These are phyloP conservation scores for Polychaeton citri DNA, from an alignment of 2,329 filamentous ascomycete genomes.

Conservation along the genomic window DNA sequence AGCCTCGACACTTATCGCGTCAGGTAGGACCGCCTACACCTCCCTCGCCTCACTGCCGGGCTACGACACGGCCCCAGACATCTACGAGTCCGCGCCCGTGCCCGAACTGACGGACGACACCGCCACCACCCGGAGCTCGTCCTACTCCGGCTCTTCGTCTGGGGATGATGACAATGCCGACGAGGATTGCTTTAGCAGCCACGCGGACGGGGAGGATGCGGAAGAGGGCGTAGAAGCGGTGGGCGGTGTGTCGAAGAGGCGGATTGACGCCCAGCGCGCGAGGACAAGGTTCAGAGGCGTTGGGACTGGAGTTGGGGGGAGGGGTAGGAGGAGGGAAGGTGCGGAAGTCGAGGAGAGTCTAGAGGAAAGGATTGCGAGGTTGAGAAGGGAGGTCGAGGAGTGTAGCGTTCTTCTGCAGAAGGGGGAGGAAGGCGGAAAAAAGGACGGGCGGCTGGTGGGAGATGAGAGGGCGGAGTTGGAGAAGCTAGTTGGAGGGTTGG, in stretches of 20 bases:
- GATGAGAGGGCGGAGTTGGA: constrained; percentile 38
- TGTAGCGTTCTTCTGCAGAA: constrained; percentile 26
- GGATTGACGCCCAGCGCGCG: constrained; percentile 65
- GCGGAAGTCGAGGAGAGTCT: constrained; percentile 69
- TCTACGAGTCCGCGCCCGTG: constrained; percentile 61
- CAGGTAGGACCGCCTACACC: too few relatives aligned
- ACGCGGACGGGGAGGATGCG: constrained; percentile 8
- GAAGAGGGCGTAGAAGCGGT: constrained; percentile 43
- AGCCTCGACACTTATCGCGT: too few relatives aligned
- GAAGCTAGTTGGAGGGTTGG: constrained; percentile 53
- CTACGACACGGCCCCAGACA: constrained; percentile 72
- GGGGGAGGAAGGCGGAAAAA: constrained; percentile 31
- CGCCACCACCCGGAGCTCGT: constrained; percentile 47
- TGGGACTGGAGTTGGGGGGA: constrained; percentile 51
- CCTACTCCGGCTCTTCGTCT: constrained; percentile 21
- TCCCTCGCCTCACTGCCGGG: constrained; percentile 7
- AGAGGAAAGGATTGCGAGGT: constrained; percentile 63
- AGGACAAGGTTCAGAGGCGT: constrained; percentile 66
- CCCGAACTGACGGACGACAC: constrained; percentile 83
- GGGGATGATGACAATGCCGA: constrained; percentile 30
- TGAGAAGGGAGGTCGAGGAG: constrained; percentile 69
- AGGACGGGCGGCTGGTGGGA: constrained; percentile 40
- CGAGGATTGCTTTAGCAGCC: constrained; percentile 7
- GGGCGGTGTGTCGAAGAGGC: constrained; percentile 57
- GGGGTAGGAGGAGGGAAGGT: constrained; percentile 43